A percentile compares a stretch with the other conserved stretches of the same genome.
phyloP scores from a whole-genome alignment of 2,329 filamentous ascomycete genomes.

The Fusarium paranaense region DNA sequence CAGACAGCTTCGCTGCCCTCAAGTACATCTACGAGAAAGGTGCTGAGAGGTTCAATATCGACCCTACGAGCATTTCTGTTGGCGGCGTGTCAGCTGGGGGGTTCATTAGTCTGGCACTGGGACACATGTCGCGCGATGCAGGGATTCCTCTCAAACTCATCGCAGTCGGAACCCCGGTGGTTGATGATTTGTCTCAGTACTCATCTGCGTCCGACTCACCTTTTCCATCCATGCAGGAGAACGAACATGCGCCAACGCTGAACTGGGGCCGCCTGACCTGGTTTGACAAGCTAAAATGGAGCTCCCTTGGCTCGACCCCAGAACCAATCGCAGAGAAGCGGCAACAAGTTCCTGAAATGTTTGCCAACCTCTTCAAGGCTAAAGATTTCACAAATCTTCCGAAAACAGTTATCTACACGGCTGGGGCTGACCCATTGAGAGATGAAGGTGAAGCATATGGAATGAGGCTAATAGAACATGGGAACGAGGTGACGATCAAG shows the following conservation, averaged over 20 bases:
- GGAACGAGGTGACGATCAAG: constrained; percentile 58
- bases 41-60: constrained; percentile 52
- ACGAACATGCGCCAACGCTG: constrained; percentile 56
- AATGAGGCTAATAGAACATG: constrained; percentile 54
- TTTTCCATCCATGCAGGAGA: constrained; percentile 54
- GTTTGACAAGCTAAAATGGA: constrained; percentile 52
- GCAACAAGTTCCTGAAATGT: constrained; percentile 30
- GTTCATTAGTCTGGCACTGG: constrained; percentile 52
- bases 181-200: constrained; percentile 55
- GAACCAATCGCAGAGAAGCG: constrained; percentile 4
- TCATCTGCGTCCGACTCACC: constrained; percentile 51
- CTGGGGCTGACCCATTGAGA: constrained; percentile 57
- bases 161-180: constrained; percentile 53
- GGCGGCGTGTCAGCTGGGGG: constrained; percentile 61
- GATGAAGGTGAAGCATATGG: constrained; percentile 63
- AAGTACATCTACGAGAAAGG: constrained; percentile 53
- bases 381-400: constrained; percentile 49
- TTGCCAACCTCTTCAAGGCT: constrained; percentile 51
- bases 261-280: constrained; percentile 57
- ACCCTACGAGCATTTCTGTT: constrained; percentile 52
- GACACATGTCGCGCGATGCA: constrained; percentile 55
- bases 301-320: constrained; percentile 29
- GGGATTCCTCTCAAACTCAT: constrained; percentile 53
- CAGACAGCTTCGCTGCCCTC: constrained; percentile 62
- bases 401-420: constrained; percentile 56